Evolutionary conservation across 805 yeast species (phyloP), one percentile per base, ranked within the genome.

Genomic region (Scheffersomyces stipitis): DNA sequence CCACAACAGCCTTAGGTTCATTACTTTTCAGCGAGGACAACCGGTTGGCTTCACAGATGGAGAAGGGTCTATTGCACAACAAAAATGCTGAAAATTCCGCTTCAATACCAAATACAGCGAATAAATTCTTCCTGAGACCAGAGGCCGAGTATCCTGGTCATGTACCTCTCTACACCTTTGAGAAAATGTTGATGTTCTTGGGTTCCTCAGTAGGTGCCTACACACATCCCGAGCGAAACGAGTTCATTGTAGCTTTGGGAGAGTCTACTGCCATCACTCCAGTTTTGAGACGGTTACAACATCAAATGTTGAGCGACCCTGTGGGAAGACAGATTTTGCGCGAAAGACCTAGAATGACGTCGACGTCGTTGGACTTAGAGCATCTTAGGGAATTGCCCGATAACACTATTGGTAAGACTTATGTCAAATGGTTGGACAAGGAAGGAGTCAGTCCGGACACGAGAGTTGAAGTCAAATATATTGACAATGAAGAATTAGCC

Each of bases 401-500:
- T 14, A 80, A 80, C 48, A 75, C 96, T 0, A 63, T 93, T 28
- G 99, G 98, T 1, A 66, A 75, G 35, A 78, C 83, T n/a, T 93
- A 89, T 56, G 73, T 83, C 28, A 68, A 73, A 28, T 89, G 96
- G 96, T 71, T 89, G 13, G 83, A 82, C 37, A 72, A 78, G 31
- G 97, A 93, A 60, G 89, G 91, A 1, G 96, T 87, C 1, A 81
- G 93, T 3, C 96, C 97, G 1, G 99, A 93, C 56, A 90, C 96
- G 0, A 73, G 99, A 49, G 89, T 83, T 2, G 83, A 88, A 1
- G 98, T 93, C 7, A 79, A 78, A 42, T 93, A 78, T 61, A 87
- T 93, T 29, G 90, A 86, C 45, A 89, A 93, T 55, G 90, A 86
- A 30, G 95, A 88, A 52, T 76, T 87, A 47, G 96, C 96, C 1